These are phyloP conservation scores for Neurospora terricola DNA, from an alignment of 495 filamentous ascomycete genomes.

Conservation along the genomic window DNA sequence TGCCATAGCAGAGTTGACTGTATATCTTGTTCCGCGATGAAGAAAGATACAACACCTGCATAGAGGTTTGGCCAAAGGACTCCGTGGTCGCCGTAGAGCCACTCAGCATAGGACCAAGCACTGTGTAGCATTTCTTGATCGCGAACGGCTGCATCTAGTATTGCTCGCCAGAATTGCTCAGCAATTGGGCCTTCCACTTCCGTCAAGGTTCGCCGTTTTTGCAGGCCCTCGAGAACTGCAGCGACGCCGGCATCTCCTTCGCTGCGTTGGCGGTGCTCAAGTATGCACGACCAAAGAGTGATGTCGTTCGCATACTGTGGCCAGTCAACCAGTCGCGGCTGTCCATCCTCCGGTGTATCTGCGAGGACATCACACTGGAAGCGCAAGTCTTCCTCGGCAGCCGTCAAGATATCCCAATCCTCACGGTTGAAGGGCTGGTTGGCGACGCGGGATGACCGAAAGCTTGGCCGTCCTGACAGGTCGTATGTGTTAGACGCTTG, in stretches of 20 bases:
- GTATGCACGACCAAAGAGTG: slow-evolving; percentile 53
- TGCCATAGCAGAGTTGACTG: slow-evolving; percentile 28
- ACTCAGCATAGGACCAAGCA: slow-evolving; percentile 45
- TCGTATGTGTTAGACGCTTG: slow-evolving; percentile 7
- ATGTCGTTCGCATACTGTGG: slow-evolving; percentile 40
- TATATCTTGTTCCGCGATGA: slow-evolving; percentile 23
- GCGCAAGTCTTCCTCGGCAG: slow-evolving; percentile 12
- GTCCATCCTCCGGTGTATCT: slow-evolving; percentile 8
- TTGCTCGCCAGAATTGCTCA: slow-evolving; percentile 50
- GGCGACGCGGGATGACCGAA: background rate
- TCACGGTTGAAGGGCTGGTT: slow-evolving; percentile 4
- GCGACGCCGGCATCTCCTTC: slow-evolving; percentile 49
- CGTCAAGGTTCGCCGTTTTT: slow-evolving; percentile 18
- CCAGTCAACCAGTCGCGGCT: slow-evolving; percentile 44
- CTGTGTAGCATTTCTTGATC: slow-evolving; percentile 35
- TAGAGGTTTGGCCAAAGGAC: slow-evolving; percentile 40
- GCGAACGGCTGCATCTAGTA: slow-evolving; percentile 37
- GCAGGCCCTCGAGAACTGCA: slow-evolving; percentile 23
- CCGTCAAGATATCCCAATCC: slow-evolving; percentile 15
- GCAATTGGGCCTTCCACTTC: slow-evolving; percentile 18
- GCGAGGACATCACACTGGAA: slow-evolving; percentile 44
- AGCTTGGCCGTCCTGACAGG: background rate
- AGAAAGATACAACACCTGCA: slow-evolving; percentile 20
- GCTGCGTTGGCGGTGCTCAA: slow-evolving; percentile 49
- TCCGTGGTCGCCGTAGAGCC: slow-evolving; percentile 37